Evolutionary conservation across 495 filamentous ascomycete genomes (phyloP).

Genomic region (Tricharina praecox): DNA sequence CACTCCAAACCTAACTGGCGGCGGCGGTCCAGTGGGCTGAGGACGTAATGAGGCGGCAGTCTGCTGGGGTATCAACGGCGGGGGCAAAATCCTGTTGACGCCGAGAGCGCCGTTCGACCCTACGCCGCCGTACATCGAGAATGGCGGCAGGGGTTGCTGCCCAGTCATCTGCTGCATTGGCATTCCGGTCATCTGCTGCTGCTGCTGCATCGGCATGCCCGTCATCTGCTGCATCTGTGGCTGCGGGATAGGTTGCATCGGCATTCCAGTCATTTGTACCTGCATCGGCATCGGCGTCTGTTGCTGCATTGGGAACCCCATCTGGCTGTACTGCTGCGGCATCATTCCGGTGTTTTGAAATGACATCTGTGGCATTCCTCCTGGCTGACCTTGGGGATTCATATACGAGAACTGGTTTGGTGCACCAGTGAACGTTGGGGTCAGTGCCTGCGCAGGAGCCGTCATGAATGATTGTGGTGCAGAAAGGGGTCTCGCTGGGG

Average conservation of each 20-base stretch:
- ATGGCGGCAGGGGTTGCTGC: not conserved
- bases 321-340: slow-evolving; percentile 4
- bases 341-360: slow-evolving; percentile 36
- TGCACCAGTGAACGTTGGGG: slow-evolving; percentile 72
- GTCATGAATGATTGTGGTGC: slow-evolving; percentile 74
- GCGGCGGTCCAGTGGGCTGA: slow-evolving; percentile 73
- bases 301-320: not conserved
- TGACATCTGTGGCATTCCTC: slow-evolving; percentile 37
- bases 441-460: slow-evolving; percentile 50
- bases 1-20: slow-evolving; percentile 78
- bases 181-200: slow-evolving; percentile 33
- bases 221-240: slow-evolving; percentile 31
- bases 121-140: not conserved
- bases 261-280: too few relatives aligned
- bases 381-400: slow-evolving; percentile 35
- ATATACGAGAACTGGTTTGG: not conserved
- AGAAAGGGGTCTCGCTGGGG: slow-evolving; percentile 67
- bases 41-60: slow-evolving; percentile 26
- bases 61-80: slow-evolving; percentile 38
- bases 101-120: not conserved
- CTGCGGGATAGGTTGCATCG: too few relatives aligned
- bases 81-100: slow-evolving; percentile 28
- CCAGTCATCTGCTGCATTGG: not conserved
- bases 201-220: slow-evolving; percentile 28
- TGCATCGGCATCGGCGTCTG: slow-evolving; percentile 26